Percentiles rank a stretch among this genome's conserved stretches.
These are phyloP conservation scores for Berberis vulgaris DNA, from an alignment of 164 flowering plant species.

Conservation along the genomic window DNA sequence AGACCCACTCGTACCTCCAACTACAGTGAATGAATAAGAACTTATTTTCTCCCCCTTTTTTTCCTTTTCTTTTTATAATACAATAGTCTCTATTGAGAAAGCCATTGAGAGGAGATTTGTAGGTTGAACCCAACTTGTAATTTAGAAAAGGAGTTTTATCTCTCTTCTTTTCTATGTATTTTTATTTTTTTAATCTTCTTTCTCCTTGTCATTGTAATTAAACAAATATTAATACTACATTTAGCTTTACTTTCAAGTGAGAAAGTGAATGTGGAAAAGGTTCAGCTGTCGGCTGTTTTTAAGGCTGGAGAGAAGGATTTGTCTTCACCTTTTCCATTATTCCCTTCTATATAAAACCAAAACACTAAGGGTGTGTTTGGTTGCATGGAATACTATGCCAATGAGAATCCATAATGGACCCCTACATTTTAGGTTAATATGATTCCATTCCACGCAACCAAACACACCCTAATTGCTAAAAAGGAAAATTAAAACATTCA, in stretches of 20 bases:
- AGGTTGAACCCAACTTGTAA: conserved; percentile 3
- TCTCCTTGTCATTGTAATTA: neutral
- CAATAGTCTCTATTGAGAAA: neutral
- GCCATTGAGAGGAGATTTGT: conserved; percentile 17
- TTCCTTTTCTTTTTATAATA: neutral
- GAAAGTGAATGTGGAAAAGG: conserved; percentile 15
- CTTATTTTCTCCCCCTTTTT: conserved; percentile 6
- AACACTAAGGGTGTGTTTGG: conserved; percentile 8
- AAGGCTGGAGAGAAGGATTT: conserved; percentile 21
- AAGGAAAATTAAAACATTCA: conserved; percentile 22
- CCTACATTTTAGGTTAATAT: no score
- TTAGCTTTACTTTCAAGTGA: neutral
- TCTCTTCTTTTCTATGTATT: neutral
- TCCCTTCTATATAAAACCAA: conserved; percentile 35
- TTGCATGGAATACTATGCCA: no score
- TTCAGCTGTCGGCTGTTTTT: conserved; percentile 38
- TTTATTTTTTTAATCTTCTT: neutral
- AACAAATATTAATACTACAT: neutral
- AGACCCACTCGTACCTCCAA: conserved; percentile 42
- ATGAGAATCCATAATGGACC: no score
- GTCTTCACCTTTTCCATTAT: conserved; percentile 20
- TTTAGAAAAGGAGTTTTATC: conserved; percentile 3
- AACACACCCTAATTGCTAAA: conserved; percentile 13
- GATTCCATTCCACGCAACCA: no score
- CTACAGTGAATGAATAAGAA: conserved; percentile 14